Conservation (phyloP, 306 rosid species). For the Sophora flavescens region DNA sequence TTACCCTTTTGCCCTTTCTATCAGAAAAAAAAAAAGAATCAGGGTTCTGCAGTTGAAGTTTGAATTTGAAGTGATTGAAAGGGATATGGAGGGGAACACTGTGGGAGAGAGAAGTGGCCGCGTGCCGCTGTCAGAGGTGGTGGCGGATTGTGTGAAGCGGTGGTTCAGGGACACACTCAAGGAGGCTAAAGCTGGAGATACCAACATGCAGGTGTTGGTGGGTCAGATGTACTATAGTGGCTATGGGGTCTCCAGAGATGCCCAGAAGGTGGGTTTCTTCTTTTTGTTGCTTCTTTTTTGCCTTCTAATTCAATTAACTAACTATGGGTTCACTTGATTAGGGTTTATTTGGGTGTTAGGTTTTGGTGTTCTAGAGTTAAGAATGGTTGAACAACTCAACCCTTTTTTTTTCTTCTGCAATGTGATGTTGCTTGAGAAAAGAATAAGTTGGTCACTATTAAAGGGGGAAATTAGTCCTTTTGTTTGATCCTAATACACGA, state of each 20-base stretch:
- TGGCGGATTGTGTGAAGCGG: conserved; percentile 80
- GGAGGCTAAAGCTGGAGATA: conserved; percentile 79
- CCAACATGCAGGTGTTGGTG: conserved; percentile 83
- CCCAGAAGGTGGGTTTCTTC: conserved; percentile 60
- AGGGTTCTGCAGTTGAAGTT: conserved; percentile 31
- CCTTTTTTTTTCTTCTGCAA: neutral
- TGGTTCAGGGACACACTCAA: conserved; percentile 85
- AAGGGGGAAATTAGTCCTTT: neutral
- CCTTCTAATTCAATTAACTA: neutral
- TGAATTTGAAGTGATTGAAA: conserved; percentile 37
- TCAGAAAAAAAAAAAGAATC: neutral
- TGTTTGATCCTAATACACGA: neutral
- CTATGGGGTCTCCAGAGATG: conserved; percentile 82
- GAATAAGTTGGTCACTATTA: neutral
- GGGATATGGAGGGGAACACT: conserved; percentile 62
- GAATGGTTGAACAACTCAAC: too few relatives aligned
- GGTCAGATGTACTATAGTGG: conserved; percentile 89
- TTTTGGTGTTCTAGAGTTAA: neutral
- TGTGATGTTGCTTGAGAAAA: conserved; percentile 13
- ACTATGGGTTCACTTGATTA: neutral
- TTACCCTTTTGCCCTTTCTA: neutral
- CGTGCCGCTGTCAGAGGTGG: conserved; percentile 74
- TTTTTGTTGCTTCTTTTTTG: neutral
- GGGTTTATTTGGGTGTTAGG: conserved; percentile 28
- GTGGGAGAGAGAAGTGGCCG: conserved; percentile 49